Base-by-base conservation (phyloP, 148 eudicot genomes). In the Gaultheria prostrata region DNA sequence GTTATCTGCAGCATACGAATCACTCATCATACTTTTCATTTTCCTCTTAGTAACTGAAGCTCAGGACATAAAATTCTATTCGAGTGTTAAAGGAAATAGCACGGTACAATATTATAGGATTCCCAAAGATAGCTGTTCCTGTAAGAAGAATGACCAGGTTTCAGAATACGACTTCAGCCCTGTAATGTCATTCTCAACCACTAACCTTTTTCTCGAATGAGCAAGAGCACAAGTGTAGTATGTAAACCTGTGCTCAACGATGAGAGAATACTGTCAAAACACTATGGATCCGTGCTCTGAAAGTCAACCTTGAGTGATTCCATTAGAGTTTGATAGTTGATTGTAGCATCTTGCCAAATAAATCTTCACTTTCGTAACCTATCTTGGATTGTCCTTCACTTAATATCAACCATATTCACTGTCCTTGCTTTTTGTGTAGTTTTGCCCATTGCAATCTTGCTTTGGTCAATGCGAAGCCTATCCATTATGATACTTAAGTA, bases 301-400 rank as follows among this genome's bases (percentile, higher is more conserved):
- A 45, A 43, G 78, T 75, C 78, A 21, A 45, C 28, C 46, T 75
- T 11, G 48, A n/a, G 76, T 6, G 21, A 0, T 45, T 45, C 30
- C 54, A 43, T 43, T 45, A 21, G 51, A 21, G 17, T 73, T 21
- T 74, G 77, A 8, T 48, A 49, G 45, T 3, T 45, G 53, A 74
- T 74, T 45, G 53, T 20, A 74, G 78, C 78, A 74, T 45, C 78
- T 74, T 48, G 28, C 14, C 51, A 50, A 76, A 75, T 76, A 76
- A 76, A 46, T 49, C 57, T 35, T 17, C 15, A 72, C 78, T 45
- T 75, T 75, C 30, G 18, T 46, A 11, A 10, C 79, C 26, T 35
- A 48, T 77, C 57, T 35, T 24, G 59, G 33, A 26, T 50, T 77
- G 59, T 20, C 61, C 63, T 48, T 49, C 79, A 76, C 33, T 77